phyloP scores from a whole-genome alignment of 179 eudicot species.

The Actinidia chinensis region DNA sequence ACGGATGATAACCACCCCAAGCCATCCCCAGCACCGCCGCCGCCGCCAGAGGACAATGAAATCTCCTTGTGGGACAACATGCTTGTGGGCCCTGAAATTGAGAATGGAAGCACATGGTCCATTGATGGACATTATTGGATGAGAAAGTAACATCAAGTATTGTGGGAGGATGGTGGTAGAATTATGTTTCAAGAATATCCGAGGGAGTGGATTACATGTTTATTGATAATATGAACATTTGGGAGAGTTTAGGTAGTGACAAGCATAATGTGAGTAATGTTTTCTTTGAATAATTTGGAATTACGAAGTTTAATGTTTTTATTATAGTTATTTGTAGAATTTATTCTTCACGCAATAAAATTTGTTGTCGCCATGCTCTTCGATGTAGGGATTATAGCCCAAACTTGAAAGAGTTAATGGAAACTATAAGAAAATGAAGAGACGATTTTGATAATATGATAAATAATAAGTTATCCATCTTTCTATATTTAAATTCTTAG shows the following conservation, averaged over 20 bases:
- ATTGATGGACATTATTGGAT: background rate
- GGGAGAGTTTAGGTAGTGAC: background rate
- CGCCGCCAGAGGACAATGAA: background rate
- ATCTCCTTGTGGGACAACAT: background rate
- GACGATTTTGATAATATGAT: too few species aligned
- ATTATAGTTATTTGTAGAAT: too few species aligned
- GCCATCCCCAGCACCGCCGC: background rate
- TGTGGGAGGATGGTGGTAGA: too few species aligned
- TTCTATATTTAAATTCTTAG: too few species aligned
- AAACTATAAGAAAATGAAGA: too few species aligned
- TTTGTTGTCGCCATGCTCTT: too few species aligned
- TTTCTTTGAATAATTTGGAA: background rate
- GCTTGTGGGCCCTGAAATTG: background rate
- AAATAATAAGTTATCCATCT: too few species aligned
- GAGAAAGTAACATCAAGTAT: too few species aligned
- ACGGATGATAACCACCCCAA: background rate
- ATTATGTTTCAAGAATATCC: too few species aligned
- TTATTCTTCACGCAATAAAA: too few species aligned
- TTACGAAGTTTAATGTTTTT: background rate
- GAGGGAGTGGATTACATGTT: constrained; percentile 10
- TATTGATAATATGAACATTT: background rate
- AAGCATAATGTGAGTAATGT: background rate
- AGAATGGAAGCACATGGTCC: background rate
- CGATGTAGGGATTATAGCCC: too few species aligned
- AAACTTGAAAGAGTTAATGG: too few species aligned